These are phyloP conservation scores for Solanum etuberosum DNA, from an alignment of 257 asterid species.

Conservation along the genomic window DNA sequence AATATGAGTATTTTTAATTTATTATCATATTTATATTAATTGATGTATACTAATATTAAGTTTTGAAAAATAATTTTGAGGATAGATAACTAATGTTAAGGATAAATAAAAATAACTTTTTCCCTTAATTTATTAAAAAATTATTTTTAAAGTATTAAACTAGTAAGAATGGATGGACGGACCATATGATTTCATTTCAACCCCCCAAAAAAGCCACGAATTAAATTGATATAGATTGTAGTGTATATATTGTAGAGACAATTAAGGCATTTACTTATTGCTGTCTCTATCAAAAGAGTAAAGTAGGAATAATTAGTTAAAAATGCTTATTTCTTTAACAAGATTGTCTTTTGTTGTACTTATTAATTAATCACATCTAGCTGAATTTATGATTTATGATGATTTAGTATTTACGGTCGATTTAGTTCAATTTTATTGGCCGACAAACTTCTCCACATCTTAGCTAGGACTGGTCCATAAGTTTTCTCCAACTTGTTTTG, in stretches of 20 bases:
- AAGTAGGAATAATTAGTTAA: not conserved
- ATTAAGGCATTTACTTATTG: not conserved
- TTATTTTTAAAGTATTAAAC: not conserved
- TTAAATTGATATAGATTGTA: not conserved
- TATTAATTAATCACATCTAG: not conserved
- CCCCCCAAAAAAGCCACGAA: not conserved
- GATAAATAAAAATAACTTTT: no score
- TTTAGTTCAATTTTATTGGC: not conserved
- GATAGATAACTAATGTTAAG: no score
- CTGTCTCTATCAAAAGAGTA: not conserved
- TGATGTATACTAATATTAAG: no score
- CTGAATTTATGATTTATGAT: not conserved
- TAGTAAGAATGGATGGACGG: not conserved
- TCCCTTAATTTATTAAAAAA: no score
- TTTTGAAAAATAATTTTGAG: no score
- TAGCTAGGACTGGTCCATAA: not conserved
- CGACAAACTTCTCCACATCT: not conserved
- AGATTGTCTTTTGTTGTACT: not conserved
- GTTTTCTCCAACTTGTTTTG: no score
- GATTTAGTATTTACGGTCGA: not conserved
- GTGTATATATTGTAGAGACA: not conserved
- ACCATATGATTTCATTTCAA: not conserved
- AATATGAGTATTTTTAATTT: no score
- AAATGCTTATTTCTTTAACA: not conserved
- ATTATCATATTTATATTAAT: no score